Base-by-base conservation (phyloP, 2,329 filamentous ascomycete species). In the Xylogone sp. region DNA sequence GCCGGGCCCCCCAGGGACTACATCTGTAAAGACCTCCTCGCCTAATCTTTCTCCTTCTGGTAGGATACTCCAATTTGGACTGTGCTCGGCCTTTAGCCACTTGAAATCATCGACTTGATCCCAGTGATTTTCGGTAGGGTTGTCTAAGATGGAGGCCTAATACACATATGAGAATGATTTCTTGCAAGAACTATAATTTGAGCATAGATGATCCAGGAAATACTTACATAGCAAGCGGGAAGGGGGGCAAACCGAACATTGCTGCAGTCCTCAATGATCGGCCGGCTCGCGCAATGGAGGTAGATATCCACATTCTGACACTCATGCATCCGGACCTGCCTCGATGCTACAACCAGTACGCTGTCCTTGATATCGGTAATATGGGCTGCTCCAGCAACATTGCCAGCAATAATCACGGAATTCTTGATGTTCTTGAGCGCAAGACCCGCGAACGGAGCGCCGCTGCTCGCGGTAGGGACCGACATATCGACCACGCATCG, bases 31-130 rank as follows among this genome's bases (percentile, higher is more conserved):
- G 1, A 87, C 73, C 2, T 79, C 73, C 1, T 86, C 81, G 0
- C 71, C 59, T 12, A 93, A 70, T 21, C 78, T 78, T 50, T 85
- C 73, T 1, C 75, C 74, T 48, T 83, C 77, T 1, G 81, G 74
- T 20, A 97, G 61, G 2, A 90, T 70, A 29, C 75, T 81, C 90
- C 93, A 99, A 65, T 99, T 92, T 2, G 94, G 94, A 65, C 90
- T 97, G 24, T 83, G 82, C 52, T 88, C 90, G 16, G 81, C 77
- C 69, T 92, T 95, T 56, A 97, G 79, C 94, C 94, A 97, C 71
- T 96, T 96, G 76, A 99, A 99, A 68, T 99, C 94, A 68, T 97
- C 90, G 16, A 97, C 88, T 62, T 94, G 84, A 60, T 92, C 81
- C 90, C 90, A 99, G 62, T 87, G 81, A 66, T 96, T 93, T 52